These are phyloP conservation scores for Hirsutella thompsonii DNA, from an alignment of 2,329 filamentous ascomycete species.

Conservation along the genomic window DNA sequence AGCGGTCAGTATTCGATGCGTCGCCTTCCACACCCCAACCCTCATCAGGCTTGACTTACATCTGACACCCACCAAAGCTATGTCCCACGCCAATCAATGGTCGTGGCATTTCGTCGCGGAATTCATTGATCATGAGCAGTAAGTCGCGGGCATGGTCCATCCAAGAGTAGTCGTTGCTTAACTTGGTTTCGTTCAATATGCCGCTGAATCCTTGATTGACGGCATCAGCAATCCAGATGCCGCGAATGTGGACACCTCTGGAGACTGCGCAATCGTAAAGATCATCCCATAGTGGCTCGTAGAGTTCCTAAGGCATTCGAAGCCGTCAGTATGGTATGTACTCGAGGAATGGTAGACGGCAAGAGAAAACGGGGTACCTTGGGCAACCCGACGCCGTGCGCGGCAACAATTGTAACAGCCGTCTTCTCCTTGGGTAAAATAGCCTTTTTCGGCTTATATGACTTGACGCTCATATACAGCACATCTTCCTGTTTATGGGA, in stretches of 20 bases:
- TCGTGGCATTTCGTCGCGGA: conserved; percentile 48
- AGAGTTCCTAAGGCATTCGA: conserved; percentile 48
- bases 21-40: too few species aligned
- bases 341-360: background rate
- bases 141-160: conserved; percentile 68
- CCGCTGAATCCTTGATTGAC: conserved; percentile 63
- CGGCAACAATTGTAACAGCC: conserved; percentile 67
- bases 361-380: conserved; percentile 38
- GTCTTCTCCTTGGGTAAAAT: conserved; percentile 44
- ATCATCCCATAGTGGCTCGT: conserved; percentile 78
- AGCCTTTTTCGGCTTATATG: conserved; percentile 64
- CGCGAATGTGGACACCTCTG: conserved; percentile 53
- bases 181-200: conserved; percentile 53
- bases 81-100: conserved; percentile 72
- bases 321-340: background rate
- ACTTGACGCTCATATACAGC: conserved; percentile 61
- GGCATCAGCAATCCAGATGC: conserved; percentile 76
- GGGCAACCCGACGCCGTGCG: conserved; percentile 79
- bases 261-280: conserved; percentile 22
- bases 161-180: conserved; percentile 76
- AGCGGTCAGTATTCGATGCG: conserved; percentile 18
- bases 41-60: background rate
- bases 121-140: conserved; percentile 65
- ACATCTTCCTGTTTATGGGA: conserved; percentile 55
- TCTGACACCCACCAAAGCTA: conserved; percentile 52